Evolutionary conservation across 2,329 filamentous ascomycete genomes (phyloP).

Genomic region (Fusarium proliferatum): DNA sequence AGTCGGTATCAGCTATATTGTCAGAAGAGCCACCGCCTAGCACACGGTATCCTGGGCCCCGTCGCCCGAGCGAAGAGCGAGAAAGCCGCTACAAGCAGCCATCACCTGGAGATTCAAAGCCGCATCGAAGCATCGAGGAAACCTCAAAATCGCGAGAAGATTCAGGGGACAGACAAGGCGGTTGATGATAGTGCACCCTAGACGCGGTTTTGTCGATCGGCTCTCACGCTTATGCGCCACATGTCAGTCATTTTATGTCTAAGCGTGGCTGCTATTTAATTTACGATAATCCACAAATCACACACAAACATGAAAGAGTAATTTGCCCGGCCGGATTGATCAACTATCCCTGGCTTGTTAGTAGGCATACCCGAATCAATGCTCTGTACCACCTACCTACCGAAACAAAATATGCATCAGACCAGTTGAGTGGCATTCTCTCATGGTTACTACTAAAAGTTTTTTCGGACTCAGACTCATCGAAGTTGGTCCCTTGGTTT

Average conservation of each 20-base stretch:
- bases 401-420: conserved; percentile 2
- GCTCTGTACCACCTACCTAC: conserved; percentile 1
- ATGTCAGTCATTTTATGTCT: not conserved
- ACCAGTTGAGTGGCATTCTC: not conserved
- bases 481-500: not conserved
- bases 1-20: conserved; percentile 50
- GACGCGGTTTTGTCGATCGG: conserved; percentile 30
- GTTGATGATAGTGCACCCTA: conserved; percentile 21
- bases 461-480: conserved; percentile 15
- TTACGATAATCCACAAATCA: conserved; percentile 12
- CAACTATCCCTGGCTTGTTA: not conserved
- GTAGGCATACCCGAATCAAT: conserved; percentile 12
- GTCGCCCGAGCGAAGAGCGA: conserved; percentile 21
- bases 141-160: conserved; percentile 26
- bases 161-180: conserved; percentile 31
- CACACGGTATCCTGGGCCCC: conserved; percentile 23
- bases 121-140: conserved; percentile 19
- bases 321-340: not conserved
- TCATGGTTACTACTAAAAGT: not conserved
- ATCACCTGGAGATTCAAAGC: conserved; percentile 31
- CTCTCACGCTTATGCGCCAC: conserved; percentile 32
- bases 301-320: not conserved
- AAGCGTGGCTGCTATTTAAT: conserved; percentile 1
- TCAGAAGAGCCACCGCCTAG: conserved; percentile 40
- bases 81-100: conserved; percentile 25